Base-by-base conservation (phyloP, 257 asterid species). In the Fraxinus excelsior region DNA sequence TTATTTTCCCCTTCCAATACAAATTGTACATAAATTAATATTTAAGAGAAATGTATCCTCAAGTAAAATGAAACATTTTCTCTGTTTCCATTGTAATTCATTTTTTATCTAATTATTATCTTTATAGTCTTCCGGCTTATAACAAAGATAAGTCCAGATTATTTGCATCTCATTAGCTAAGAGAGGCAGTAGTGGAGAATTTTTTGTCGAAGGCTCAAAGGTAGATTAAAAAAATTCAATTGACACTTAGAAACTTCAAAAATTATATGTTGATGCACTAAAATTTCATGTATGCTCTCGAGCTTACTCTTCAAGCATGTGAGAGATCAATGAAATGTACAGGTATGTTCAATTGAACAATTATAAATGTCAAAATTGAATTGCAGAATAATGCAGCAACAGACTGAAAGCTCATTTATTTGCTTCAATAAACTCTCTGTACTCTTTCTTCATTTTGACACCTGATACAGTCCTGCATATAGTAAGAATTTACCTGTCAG, bases 371-470 rank as follows among this genome's bases (percentile, higher is more conserved):
- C 90, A 88, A 90, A 90, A 86, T 78, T 84, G 88, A 86, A 81
- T 79, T 51, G 77, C 23, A 72, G 70, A 74, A 74, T 58, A 68
- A 65, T 74, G 82, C 65, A 72, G 71, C 75, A 42, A 62, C 25
- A 76, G 72, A 67, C 64, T 51, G 1, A 7, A 28, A 29, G 31
- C 10, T 90, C 78, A 94, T 78, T 82, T 90, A 51, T 89, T 92
- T 76, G 98, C 89, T 75, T 84, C 93, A 46, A 94, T 88, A 81
- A 94, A 86, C 64, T 90, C 97, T 82, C 91, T 84, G 89, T 94
- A 91, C 88, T 90, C 98, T 89, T 89, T 94, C 94, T 91, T 94
- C 97, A 91, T 93, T 74, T 93, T 95, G 67, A 93, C 99, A 46
- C 99, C 99, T 0, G 97, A 78, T 11, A 93, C 82, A 28, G 92